Evolutionary conservation across 768 basidiomycete species (phyloP).

Genomic region (Tephrocybe sp.): DNA sequence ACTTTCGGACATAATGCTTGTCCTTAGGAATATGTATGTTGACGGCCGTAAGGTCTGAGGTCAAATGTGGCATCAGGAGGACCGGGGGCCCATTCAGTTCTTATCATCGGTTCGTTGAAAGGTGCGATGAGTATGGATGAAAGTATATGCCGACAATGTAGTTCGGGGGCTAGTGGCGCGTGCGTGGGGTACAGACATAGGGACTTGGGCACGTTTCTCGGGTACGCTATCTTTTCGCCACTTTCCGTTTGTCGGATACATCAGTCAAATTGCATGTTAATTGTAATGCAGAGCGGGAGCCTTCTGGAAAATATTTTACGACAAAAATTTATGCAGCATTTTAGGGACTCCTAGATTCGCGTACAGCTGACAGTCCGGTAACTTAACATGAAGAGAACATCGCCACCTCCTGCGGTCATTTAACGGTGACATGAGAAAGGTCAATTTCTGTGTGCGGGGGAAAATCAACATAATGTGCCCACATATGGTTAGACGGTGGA

Average conservation of each 20-base stretch:
- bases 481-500: constrained; percentile 1
- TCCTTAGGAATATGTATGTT: not conserved
- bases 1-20: constrained; percentile 11
- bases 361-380: not conserved
- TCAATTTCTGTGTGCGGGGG: not conserved
- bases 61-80: not conserved
- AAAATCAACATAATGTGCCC: not conserved
- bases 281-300: too few species aligned
- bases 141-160: too few species aligned
- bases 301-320: too few species aligned
- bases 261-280: too few species aligned
- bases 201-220: too few species aligned
- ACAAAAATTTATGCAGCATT: too few species aligned
- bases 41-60: not conserved
- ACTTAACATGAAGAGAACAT: constrained; percentile 2
- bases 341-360: not conserved
- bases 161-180: too few species aligned
- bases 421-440: constrained; percentile 2
- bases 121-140: not conserved
- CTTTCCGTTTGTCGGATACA: not conserved
- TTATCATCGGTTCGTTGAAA: not conserved
- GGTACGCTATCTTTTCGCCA: too few species aligned
- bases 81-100: too few species aligned
- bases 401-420: constrained; percentile 6
- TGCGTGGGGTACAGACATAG: too few species aligned